Base-by-base conservation (phyloP, 108 stramenopile species). In the Conticribra guillardii region DNA sequence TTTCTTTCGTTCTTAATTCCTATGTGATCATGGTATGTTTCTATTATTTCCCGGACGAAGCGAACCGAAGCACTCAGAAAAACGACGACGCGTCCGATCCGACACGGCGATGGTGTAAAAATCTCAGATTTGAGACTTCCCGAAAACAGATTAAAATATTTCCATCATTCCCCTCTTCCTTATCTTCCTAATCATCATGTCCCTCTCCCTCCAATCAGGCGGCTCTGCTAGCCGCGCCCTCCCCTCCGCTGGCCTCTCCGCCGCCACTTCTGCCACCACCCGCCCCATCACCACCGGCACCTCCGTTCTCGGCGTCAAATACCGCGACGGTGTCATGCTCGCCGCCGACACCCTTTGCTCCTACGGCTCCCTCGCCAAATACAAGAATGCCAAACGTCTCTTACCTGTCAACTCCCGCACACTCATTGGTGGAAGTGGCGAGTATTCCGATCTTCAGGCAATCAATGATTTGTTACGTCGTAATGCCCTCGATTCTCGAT, bases 251-350 rank as follows among this genome's bases (percentile, higher is more conserved):
- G 57, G 46, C 11, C 37, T 41, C 8, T 24, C 76, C 41, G 57
- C 52, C 11, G 33, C 55, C 45, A 79, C 61, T 33, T 58, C 85
- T 23, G 83, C 64, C 63, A 98, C 97, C 50, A 85, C 85, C 22
- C 93, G 65, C 52, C 99, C 99, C 52, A 98, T 99, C 41, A 96
- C 96, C 60, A 99, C 98, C 7, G 99, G 99, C 16, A 94, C 98
- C 7, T 95, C 97, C 58, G 97, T 99, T 48, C 76, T 99, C 32
- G 99, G 93, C 51, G 64, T 99, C 58, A 87, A 89, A 65, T 96
- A 94, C 85, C 77, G 83, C 64, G 96, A 82, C 54, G 99, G 99
- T 47, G 99, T 99, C 60, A 84, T 99, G 89, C 71, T 99, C 55
- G 97, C 97, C 9, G 95, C 98, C 45, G 99, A 99, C 75, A 99